These are phyloP conservation scores for Coccomyxa subellipsoidea DNA, from an alignment of 163 green algal genomes.

Conservation along the genomic window DNA sequence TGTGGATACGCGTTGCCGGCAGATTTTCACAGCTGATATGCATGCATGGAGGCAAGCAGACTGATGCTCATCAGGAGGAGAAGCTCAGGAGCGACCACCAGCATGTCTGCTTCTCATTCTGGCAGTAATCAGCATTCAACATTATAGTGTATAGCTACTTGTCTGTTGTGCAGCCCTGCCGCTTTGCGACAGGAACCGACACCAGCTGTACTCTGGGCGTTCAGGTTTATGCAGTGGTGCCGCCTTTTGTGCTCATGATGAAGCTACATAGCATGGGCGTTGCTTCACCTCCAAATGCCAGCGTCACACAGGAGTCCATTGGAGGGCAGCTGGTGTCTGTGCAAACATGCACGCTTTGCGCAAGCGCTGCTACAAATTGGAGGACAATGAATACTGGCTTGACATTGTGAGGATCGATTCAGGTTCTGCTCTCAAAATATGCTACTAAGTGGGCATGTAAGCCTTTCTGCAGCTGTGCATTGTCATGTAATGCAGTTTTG, in stretches of 20 bases:
- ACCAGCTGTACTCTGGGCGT: slow-evolving; percentile 67
- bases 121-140: no score
- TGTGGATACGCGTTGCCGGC: no score
- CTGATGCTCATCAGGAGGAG: no score
- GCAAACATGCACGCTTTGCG: no score
- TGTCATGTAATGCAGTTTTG: no score
- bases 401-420: background rate
- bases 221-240: slow-evolving; percentile 52
- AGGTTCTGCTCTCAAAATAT: background rate
- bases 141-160: no score
- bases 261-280: background rate
- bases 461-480: no score
- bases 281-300: background rate
- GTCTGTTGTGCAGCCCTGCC: slow-evolving; percentile 15
- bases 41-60: no score
- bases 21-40: no score
- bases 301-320: slow-evolving; percentile 3
- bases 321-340: slow-evolving; percentile 1
- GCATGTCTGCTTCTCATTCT: no score
- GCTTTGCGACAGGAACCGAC: slow-evolving; percentile 63
- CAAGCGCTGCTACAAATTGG: background rate
- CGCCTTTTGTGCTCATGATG: slow-evolving; percentile 39
- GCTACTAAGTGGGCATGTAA: no score
- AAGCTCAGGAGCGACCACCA: no score
- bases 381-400: background rate